Evolutionary conservation across 192 early-diverging fungal species (phyloP).

Genomic region (Chytriomyces sp.): DNA sequence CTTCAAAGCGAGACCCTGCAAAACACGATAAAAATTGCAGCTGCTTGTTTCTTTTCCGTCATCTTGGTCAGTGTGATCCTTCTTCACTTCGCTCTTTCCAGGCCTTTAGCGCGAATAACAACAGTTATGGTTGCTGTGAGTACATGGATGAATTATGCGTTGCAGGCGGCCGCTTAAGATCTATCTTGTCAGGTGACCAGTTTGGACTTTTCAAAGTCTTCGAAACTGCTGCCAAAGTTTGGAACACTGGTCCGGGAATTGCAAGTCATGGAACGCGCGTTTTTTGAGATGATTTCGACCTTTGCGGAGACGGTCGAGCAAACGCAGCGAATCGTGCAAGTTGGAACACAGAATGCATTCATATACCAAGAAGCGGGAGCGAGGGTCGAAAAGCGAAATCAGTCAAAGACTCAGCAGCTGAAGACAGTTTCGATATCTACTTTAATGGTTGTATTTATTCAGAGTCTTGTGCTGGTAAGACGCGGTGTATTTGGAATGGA

Average conservation of each 20-base stretch:
- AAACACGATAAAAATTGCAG: not conserved
- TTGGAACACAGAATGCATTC: not conserved
- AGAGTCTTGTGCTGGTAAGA: not conserved
- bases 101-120: not conserved
- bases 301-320: not conserved
- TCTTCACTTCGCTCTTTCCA: not conserved
- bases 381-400: no score
- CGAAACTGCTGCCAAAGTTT: not conserved
- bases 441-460: constrained; percentile 5
- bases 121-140: not conserved
- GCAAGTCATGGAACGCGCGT: not conserved
- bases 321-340: not conserved
- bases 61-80: not conserved
- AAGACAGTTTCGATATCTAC: not conserved
- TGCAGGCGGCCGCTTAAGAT: no score
- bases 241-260: not conserved
- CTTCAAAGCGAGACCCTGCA: not conserved
- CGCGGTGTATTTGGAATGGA: not conserved
- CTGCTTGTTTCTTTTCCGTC: not conserved
- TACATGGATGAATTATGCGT: not conserved
- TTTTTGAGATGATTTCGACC: not conserved
- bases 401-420: no score
- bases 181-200: not conserved
- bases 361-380: not conserved
- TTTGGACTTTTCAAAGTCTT: not conserved